A percentile compares a stretch with the other conserved stretches of the same genome.
Conservation (phyloP, 208 protist genomes). For the Leishmania tropica region DNA sequence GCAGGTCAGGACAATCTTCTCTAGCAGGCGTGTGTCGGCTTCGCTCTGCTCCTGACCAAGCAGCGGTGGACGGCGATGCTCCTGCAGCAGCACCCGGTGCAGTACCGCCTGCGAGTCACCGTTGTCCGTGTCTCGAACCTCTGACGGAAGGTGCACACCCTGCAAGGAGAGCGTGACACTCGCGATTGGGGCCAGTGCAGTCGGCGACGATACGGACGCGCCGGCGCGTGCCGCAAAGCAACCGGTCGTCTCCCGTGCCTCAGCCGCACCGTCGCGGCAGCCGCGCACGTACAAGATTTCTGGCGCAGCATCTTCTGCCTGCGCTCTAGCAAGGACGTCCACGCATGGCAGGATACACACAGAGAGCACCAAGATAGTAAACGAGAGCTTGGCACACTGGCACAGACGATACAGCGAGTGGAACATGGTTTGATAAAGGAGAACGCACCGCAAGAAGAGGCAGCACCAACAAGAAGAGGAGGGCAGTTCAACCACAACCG, state of each 20-base stretch:
- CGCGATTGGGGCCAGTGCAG: neutral
- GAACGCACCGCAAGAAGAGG: neutral
- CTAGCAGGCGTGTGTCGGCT: neutral
- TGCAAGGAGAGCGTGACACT: conserved; percentile 46
- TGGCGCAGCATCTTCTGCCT: neutral
- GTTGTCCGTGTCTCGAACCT: conserved; percentile 11
- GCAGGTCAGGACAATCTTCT: conserved; percentile 34
- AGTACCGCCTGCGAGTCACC: neutral
- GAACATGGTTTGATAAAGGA: neutral
- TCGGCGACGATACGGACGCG: neutral
- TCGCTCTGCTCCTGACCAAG: conserved; percentile 13
- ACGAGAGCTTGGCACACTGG: neutral
- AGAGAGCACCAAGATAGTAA: neutral
- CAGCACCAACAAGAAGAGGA: neutral
- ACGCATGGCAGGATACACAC: neutral
- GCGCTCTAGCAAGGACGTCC: neutral
- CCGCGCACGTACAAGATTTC: conserved; percentile 64
- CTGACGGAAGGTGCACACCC: conserved; percentile 50
- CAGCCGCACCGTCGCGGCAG: conserved; percentile 38
- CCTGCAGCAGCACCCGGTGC: conserved; percentile 29
- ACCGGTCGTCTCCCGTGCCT: conserved; percentile 37
- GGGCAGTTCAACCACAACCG: neutral
- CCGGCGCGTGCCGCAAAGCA: conserved; percentile 47
- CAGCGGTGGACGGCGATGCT: conserved; percentile 26
- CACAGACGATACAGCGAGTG: neutral